Base-by-base conservation (phyloP, 345 rosid genomes). In the Rhizophora mangle region DNA sequence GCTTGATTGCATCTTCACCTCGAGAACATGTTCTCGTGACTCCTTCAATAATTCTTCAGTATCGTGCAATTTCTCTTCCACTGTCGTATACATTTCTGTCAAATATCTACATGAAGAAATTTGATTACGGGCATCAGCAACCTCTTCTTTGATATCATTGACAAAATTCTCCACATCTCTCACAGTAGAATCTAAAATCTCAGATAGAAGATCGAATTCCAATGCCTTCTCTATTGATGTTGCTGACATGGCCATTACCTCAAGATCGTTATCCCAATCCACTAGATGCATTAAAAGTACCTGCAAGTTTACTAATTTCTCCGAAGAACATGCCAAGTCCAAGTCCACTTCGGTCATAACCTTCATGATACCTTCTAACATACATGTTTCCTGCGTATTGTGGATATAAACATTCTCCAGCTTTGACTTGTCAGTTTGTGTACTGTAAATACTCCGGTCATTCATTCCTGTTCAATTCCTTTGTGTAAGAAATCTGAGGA, bases 151-250 rank as follows among this genome's bases (percentile, higher is more conserved):
- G 49, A 92, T 78, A 65, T 68, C 62, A 78, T 80, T 83, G 80
- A 92, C 75, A 81, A 87, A 89, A 74, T 72, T 71, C 74, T 87
- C 92, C 81, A 92, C 88, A 75, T 82, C 93, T 69, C 81, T 84
- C 68, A 90, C 77, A 85, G 90, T 92, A 0, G 97, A 89, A 80
- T 86, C 99, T 69, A 95, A 74, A 78, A 91, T 74, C 58, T 89
- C 87, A 54, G 84, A 85, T 55, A 88, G 82, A 32, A 91, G 84
- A 81, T 92, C 96, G 80, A 82, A 82, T 52, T 73, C 61, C 85
- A 91, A 79, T 60, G 97, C 89, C 83, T 87, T 88, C 78, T 86
- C 92, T 64, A 83, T 70, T 9, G 87, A 83, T 47, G 70, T 81
- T 69, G 81, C 57, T 6, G 87, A 78, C 46, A 73, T 63, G 27